Conservation (phyloP, 2,329 filamentous ascomycete genomes). For the Colletotrichum orbiculare region DNA sequence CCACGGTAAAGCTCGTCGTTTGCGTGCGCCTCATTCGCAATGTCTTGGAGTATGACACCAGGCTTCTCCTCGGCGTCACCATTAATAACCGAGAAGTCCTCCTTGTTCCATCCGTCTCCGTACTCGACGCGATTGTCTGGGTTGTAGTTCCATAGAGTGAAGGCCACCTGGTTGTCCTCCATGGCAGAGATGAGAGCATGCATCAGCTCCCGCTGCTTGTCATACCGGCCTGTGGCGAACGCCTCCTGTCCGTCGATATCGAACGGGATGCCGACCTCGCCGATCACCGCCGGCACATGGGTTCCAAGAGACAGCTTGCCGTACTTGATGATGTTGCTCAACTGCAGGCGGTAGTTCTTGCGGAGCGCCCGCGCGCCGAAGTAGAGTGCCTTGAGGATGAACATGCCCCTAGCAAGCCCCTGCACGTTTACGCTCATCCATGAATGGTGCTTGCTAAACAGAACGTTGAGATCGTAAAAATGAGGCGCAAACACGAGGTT, state of each 20-base stretch:
- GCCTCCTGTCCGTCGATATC: constrained; percentile 51
- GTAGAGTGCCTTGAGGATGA: constrained; percentile 53
- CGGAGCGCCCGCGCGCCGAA: constrained; percentile 50
- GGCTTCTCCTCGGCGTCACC: constrained; percentile 43
- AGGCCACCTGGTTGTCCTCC: constrained; percentile 51
- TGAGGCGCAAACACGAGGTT: constrained; percentile 55
- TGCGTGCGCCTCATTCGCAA: constrained; percentile 47
- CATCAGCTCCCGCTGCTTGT: constrained; percentile 52
- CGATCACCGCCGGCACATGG: constrained; percentile 49
- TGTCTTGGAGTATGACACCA: constrained; percentile 44
- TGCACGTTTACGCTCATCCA: constrained; percentile 55
- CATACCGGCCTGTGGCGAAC: constrained; percentile 51
- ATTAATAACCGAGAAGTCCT: constrained; percentile 55
- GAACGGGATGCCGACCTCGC: constrained; percentile 54
- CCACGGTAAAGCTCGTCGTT: constrained; percentile 51
- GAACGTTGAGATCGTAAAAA: constrained; percentile 55
- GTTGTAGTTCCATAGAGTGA: constrained; percentile 55
- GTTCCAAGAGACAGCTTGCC: constrained; percentile 46
- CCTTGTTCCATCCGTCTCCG: constrained; percentile 56
- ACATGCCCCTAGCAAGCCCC: constrained; percentile 51
- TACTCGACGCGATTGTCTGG: constrained; percentile 51
- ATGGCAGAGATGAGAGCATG: constrained; percentile 52
- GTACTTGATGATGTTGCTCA: constrained; percentile 49
- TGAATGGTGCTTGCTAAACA: constrained; percentile 50
- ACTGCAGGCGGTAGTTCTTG: constrained; percentile 52